phyloP scores from a whole-genome alignment of 2,329 filamentous ascomycete species.

The Botryosphaeria dothidea region DNA sequence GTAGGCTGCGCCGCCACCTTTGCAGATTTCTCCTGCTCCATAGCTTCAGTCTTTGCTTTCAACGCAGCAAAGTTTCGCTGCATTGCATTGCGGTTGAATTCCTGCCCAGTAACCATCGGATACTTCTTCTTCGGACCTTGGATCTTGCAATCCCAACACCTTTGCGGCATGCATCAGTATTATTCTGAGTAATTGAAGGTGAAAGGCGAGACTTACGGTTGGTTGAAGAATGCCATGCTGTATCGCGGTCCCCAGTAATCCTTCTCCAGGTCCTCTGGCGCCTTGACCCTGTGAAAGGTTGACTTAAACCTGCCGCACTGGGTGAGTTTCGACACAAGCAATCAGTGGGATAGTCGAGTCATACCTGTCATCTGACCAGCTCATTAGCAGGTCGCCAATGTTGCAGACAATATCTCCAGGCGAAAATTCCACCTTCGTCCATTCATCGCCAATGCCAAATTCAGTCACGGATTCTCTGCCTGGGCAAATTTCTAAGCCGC shows the following conservation, averaged over 20 bases:
- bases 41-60: slow-evolving; percentile 42
- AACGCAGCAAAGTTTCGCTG: slow-evolving; percentile 56
- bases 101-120: slow-evolving; percentile 58
- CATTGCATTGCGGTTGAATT: slow-evolving; percentile 62
- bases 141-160: slow-evolving; percentile 54
- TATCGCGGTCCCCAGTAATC: slow-evolving; percentile 62
- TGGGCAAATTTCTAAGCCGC: slow-evolving; percentile 65
- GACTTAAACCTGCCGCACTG: slow-evolving; percentile 58
- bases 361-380: slow-evolving; percentile 59
- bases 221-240: slow-evolving; percentile 68
- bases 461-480: slow-evolving; percentile 61
- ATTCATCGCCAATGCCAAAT: slow-evolving; percentile 60
- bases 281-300: slow-evolving; percentile 65
- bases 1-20: neutral
- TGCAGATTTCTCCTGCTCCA: neutral
- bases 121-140: slow-evolving; percentile 65
- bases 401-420: slow-evolving; percentile 63
- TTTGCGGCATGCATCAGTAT: neutral
- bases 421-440: slow-evolving; percentile 63
- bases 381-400: slow-evolving; percentile 67
- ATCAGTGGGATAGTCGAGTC: neutral
- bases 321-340: neutral
- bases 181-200: slow-evolving; percentile 23
- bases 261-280: slow-evolving; percentile 52
- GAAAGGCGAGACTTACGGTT: slow-evolving; percentile 41